phyloP scores from a whole-genome alignment of 108 stramenopile genomes.

The Nitzschia palea region DNA sequence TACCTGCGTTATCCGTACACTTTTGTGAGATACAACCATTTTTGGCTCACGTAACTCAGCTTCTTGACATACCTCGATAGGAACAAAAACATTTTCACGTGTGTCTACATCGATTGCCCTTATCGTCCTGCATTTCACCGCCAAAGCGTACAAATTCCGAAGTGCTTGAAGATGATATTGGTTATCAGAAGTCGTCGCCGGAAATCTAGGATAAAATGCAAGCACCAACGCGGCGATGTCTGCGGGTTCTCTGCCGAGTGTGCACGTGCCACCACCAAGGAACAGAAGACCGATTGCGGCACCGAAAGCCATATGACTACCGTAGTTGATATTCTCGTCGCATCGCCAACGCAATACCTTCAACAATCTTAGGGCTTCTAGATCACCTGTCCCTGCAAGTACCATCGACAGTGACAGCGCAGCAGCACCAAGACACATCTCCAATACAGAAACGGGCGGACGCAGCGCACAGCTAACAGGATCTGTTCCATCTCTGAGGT shows the following conservation, averaged over 20 bases:
- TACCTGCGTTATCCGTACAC: no score
- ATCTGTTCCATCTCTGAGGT: constrained; percentile 74
- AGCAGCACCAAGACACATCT: constrained; percentile 84
- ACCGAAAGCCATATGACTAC: constrained; percentile 90
- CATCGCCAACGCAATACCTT: constrained; percentile 88
- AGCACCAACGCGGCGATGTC: constrained; percentile 92
- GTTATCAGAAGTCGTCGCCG: constrained; percentile 81
- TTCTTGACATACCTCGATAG: constrained; percentile 68
- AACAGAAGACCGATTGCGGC: constrained; percentile 94
- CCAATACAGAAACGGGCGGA: constrained; percentile 81
- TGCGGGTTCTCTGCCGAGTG: constrained; percentile 84
- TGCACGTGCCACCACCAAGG: constrained; percentile 91
- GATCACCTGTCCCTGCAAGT: constrained; percentile 96
- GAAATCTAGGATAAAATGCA: constrained; percentile 94
- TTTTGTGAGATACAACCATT: no score
- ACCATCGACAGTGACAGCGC: constrained; percentile 91
- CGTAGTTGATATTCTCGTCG: constrained; percentile 83
- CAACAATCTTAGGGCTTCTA: constrained; percentile 81
- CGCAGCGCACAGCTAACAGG: constrained; percentile 59
- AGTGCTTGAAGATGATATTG: constrained; percentile 97
- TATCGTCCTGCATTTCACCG: constrained; percentile 79
- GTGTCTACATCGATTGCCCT: constrained; percentile 92
- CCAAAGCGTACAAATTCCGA: constrained; percentile 96
- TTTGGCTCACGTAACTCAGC: no score
- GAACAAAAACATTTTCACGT: constrained; percentile 69